Conservation (phyloP, 1,284 basidiomycete species). For the Heterobasidion occidentale region DNA sequence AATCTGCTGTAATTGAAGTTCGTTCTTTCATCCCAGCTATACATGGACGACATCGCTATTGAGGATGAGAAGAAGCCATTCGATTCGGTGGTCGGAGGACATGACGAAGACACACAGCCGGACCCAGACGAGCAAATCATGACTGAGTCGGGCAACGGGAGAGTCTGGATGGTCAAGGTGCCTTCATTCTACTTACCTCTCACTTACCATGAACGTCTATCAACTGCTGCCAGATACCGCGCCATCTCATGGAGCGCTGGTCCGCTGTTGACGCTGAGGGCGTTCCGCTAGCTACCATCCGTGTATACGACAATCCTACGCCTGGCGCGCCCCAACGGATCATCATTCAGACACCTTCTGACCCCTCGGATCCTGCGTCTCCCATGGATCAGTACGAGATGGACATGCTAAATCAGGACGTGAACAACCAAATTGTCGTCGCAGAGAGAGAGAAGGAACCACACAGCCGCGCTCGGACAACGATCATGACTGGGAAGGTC, state of each 20-base stretch:
- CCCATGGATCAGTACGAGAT: constrained; percentile 66
- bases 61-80: constrained; percentile 71
- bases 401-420: constrained; percentile 68
- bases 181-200: background rate
- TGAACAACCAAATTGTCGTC: constrained; percentile 72
- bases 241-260: constrained; percentile 60
- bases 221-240: constrained; percentile 5
- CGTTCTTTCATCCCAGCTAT: background rate
- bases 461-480: constrained; percentile 51
- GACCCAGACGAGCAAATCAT: constrained; percentile 73
- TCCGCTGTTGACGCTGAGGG: constrained; percentile 51
- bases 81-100: constrained; percentile 36
- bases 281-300: constrained; percentile 64
- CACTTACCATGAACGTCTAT: background rate
- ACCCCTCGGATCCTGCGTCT: constrained; percentile 31
- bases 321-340: constrained; percentile 49
- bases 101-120: constrained; percentile 57
- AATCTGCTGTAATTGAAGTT: background rate
- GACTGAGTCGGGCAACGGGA: constrained; percentile 62
- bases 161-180: constrained; percentile 78
- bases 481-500: constrained; percentile 65
- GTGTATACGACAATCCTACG: constrained; percentile 53
- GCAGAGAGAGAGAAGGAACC: constrained; percentile 60
- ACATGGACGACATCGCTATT: constrained; percentile 34
- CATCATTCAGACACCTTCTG: constrained; percentile 57